A percentile compares a stretch with the other conserved stretches of the same genome.
phyloP scores from a whole-genome alignment of 2,329 filamentous ascomycete species.

The Pseudocercospora pini-densiflorae region DNA sequence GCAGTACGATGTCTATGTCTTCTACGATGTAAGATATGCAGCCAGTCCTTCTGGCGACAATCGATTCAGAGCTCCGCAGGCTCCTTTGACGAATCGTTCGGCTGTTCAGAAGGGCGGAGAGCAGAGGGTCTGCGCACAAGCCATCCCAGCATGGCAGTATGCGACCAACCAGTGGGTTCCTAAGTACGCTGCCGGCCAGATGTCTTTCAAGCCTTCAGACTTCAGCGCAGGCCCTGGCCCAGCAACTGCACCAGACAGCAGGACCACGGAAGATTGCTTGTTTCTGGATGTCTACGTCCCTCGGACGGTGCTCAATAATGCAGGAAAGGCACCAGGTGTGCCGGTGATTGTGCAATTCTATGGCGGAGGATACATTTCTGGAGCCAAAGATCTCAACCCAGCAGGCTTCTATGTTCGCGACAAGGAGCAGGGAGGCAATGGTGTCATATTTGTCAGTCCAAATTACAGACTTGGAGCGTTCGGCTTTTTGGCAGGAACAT shows the following conservation, averaged over 20 bases:
- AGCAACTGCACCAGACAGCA: conserved; percentile 13
- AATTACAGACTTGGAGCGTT: conserved; percentile 57
- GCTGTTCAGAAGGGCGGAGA: not conserved
- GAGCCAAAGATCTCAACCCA: conserved; percentile 14
- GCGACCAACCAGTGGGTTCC: not conserved
- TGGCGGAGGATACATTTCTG: conserved; percentile 44
- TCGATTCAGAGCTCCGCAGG: conserved; percentile 33
- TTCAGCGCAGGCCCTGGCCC: conserved; percentile 17
- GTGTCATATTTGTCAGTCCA: conserved; percentile 45
- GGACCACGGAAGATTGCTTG: conserved; percentile 35
- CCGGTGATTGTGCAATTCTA: conserved; percentile 49
- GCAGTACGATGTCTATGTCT: not conserved
- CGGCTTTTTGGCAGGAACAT: conserved; percentile 53
- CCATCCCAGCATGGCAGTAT: not conserved
- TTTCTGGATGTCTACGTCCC: conserved; percentile 46
- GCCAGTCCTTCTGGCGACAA: conserved; percentile 29
- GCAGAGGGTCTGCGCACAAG: not conserved
- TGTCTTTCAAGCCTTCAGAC: not conserved
- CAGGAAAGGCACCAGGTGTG: conserved; percentile 42
- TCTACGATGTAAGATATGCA: conserved; percentile 33
- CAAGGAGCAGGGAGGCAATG: conserved; percentile 12
- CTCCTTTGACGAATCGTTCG: conserved; percentile 18
- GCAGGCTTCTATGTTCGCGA: conserved; percentile 16
- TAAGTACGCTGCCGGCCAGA: not conserved
- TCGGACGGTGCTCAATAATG: not conserved